Percentiles rank a stretch among this genome's conserved stretches.
Conservation (phyloP, 352 stramenopile genomes). For the Phytophthora sojae region DNA sequence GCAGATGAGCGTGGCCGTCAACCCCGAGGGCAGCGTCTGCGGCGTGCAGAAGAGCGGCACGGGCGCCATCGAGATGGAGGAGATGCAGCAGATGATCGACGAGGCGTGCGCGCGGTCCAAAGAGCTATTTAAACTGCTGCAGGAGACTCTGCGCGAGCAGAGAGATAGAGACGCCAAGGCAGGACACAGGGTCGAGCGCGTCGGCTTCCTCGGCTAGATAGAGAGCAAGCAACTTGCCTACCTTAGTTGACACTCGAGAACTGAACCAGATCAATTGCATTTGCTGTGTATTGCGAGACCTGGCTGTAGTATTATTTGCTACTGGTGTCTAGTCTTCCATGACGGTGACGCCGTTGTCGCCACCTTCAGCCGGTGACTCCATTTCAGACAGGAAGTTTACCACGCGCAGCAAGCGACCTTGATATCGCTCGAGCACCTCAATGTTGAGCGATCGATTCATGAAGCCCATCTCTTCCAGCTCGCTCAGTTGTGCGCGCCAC, state of each 20-base stretch:
- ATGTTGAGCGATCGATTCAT: conserved; percentile 70
- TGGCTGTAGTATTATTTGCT: not conserved
- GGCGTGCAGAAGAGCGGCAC: conserved; percentile 80
- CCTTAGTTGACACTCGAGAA: not conserved
- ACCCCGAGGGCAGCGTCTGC: conserved; percentile 65
- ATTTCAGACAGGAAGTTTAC: conserved; percentile 87
- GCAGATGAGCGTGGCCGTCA: conserved; percentile 77
- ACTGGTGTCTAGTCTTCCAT: conserved; percentile 47
- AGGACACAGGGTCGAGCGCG: conserved; percentile 61
- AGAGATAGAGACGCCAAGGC: conserved; percentile 50
- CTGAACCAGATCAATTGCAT: conserved; percentile 9
- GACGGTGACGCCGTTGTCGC: conserved; percentile 32
- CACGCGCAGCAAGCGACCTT: conserved; percentile 80
- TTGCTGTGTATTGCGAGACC: not conserved
- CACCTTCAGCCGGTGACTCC: conserved; percentile 19
- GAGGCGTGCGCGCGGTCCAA: conserved; percentile 69
- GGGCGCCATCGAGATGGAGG: conserved; percentile 72
- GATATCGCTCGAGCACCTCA: conserved; percentile 80
- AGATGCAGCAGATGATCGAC: conserved; percentile 86
- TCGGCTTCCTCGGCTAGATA: conserved; percentile 70
- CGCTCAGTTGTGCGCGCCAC: conserved; percentile 68
- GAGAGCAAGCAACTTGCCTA: not conserved
- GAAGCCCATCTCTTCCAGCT: conserved; percentile 82
- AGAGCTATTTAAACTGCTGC: conserved; percentile 70
- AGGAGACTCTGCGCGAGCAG: conserved; percentile 59